These are phyloP conservation scores for Hydnomerulius pinastri DNA, from an alignment of 768 basidiomycete species.

Conservation along the genomic window DNA sequence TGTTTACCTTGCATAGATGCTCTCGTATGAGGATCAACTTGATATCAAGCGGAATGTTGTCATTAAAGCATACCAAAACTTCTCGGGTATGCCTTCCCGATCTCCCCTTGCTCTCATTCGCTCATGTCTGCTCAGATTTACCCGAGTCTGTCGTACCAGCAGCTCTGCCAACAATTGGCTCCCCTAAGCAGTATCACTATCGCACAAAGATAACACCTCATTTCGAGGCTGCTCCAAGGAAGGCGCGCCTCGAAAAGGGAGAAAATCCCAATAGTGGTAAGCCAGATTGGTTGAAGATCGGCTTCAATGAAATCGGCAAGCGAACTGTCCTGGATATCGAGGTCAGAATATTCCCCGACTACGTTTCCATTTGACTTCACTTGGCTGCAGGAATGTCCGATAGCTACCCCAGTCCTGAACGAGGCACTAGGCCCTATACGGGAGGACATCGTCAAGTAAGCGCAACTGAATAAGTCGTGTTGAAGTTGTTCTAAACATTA, in stretches of 20 bases:
- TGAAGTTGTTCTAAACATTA: constrained; percentile 5
- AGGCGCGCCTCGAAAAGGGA: constrained; percentile 17
- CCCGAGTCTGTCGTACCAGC: constrained; percentile 56
- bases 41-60: constrained; percentile 86
- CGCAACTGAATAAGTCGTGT: neutral
- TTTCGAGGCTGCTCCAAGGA: constrained; percentile 76
- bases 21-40: constrained; percentile 86
- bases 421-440: constrained; percentile 61
- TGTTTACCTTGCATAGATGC: constrained; percentile 53
- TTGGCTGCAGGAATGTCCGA: constrained; percentile 76
- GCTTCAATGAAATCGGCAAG: constrained; percentile 82
- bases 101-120: constrained; percentile 28
- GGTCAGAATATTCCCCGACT: constrained; percentile 40
- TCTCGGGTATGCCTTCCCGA: constrained; percentile 42
- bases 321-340: constrained; percentile 88
- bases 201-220: constrained; percentile 98
- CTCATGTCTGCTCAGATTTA: constrained; percentile 40
- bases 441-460: constrained; percentile 67
- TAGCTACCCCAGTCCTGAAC: constrained; percentile 83
- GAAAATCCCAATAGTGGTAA: constrained; percentile 20
- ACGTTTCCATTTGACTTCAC: neutral
- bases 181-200: constrained; percentile 88
- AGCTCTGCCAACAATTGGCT: constrained; percentile 76
- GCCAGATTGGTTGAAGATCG: constrained; percentile 80
- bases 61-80: constrained; percentile 79